Evolutionary conservation across 352 stramenopile genomes (phyloP).

Genomic region (Globisporangium solare): DNA sequence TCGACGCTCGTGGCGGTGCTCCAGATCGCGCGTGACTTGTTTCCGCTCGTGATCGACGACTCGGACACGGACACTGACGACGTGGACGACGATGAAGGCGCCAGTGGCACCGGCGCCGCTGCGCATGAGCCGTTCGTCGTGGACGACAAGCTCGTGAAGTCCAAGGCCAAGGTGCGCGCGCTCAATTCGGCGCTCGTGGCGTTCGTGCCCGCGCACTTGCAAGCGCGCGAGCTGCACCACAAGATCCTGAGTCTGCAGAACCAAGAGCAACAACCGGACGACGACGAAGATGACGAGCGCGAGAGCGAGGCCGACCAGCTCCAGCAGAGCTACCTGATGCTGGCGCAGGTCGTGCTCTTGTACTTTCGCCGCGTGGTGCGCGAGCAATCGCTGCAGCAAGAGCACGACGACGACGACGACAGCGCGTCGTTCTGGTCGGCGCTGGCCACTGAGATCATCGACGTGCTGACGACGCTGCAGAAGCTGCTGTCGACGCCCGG

Average conservation of each 20-base stretch:
- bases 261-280: neutral
- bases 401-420: slow-evolving; percentile 24
- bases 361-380: slow-evolving; percentile 78
- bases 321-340: slow-evolving; percentile 75
- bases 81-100: slow-evolving; percentile 61
- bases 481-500: slow-evolving; percentile 80
- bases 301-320: slow-evolving; percentile 42
- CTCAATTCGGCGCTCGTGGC: slow-evolving; percentile 61
- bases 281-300: slow-evolving; percentile 22
- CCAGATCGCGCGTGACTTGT: slow-evolving; percentile 52
- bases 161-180: slow-evolving; percentile 37
- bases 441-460: slow-evolving; percentile 53
- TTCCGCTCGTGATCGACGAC: slow-evolving; percentile 65
- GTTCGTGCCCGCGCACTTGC: slow-evolving; percentile 67
- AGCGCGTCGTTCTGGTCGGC: slow-evolving; percentile 39
- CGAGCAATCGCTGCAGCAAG: slow-evolving; percentile 49
- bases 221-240: slow-evolving; percentile 62
- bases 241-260: slow-evolving; percentile 56
- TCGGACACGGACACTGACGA: slow-evolving; percentile 70
- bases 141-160: slow-evolving; percentile 23
- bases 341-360: slow-evolving; percentile 72
- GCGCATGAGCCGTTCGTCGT: slow-evolving; percentile 51
- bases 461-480: slow-evolving; percentile 74
- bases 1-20: slow-evolving; percentile 53
- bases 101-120: slow-evolving; percentile 25